Evolutionary conservation across 2,329 filamentous ascomycete species (phyloP).

Genomic region (Arthrobotrys entomopaga): DNA sequence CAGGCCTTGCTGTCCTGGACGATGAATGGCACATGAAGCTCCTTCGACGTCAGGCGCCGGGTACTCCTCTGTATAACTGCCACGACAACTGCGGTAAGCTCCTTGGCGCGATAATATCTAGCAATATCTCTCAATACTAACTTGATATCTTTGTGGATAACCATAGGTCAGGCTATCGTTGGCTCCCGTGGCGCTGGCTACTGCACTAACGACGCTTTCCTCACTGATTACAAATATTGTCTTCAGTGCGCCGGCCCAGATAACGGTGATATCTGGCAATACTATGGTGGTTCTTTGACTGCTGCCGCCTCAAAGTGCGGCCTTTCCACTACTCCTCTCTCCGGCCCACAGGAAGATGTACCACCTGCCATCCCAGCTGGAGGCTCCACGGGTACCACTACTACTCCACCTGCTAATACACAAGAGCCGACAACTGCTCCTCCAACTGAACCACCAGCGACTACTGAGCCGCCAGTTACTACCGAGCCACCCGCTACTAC

Average conservation of each 20-base stretch:
- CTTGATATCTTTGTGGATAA: neutral
- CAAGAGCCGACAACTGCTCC: conserved; percentile 19
- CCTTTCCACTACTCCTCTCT: conserved; percentile 47
- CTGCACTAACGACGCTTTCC: conserved; percentile 63
- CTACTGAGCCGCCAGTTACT: conserved; percentile 2
- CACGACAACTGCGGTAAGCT: conserved; percentile 67
- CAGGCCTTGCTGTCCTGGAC: conserved; percentile 39
- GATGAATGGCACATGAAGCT: conserved; percentile 58
- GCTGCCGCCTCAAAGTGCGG: conserved; percentile 60
- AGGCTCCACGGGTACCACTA: conserved; percentile 31
- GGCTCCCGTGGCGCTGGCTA: conserved; percentile 61
- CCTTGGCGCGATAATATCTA: conserved; percentile 13
- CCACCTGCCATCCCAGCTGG: conserved; percentile 38
- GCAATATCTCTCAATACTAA: too few relatives aligned
- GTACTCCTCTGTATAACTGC: conserved; percentile 65
- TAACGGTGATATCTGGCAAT: conserved; percentile 64
- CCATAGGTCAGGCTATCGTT: conserved; percentile 61
- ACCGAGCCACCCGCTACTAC: conserved; percentile 19
- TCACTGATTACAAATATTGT: conserved; percentile 64
- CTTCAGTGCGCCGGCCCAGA: conserved; percentile 63
- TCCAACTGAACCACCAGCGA: conserved; percentile 28
- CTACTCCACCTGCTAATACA: conserved; percentile 21
- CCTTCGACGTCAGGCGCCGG: conserved; percentile 65
- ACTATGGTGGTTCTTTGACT: conserved; percentile 63
- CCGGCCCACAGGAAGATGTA: conserved; percentile 29